These are phyloP conservation scores for Vitis cinerea DNA, from an alignment of 164 flowering plant species.

Conservation along the genomic window DNA sequence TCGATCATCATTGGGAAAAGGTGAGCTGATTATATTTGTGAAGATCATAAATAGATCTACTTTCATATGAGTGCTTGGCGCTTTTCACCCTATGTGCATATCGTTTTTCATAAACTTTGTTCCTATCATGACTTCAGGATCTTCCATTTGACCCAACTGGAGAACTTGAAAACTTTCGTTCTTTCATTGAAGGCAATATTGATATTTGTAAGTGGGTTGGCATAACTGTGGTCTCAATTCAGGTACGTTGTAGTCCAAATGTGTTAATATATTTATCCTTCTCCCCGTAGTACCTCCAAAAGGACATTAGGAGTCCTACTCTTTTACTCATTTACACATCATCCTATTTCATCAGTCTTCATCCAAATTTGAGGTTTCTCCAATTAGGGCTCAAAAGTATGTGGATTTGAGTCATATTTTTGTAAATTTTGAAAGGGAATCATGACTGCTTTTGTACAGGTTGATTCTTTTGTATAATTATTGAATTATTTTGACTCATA, in stretches of 20 bases:
- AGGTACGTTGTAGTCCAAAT: slow-evolving; percentile 41
- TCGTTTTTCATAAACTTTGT: background rate
- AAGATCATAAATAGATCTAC: background rate
- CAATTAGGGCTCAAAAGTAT: no score
- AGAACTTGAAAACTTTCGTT: slow-evolving; percentile 51
- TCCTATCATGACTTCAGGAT: slow-evolving; percentile 39
- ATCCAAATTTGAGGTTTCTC: no score
- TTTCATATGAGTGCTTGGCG: background rate
- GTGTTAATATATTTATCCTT: background rate
- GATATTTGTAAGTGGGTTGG: slow-evolving; percentile 76
- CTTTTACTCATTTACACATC: background rate
- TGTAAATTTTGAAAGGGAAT: no score
- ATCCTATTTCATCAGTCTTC: no score
- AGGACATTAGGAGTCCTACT: no score
- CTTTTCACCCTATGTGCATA: background rate
- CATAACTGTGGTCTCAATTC: slow-evolving; percentile 49
- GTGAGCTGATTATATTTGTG: slow-evolving; percentile 24
- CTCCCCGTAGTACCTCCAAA: background rate
- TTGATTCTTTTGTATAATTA: no score
- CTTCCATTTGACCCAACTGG: slow-evolving; percentile 87
- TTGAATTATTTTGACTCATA: no score
- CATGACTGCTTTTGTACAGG: no score
- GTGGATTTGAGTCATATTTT: no score
- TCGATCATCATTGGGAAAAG: slow-evolving; percentile 75
- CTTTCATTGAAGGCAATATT: slow-evolving; percentile 52